Evolutionary conservation across 164 flowering plant genomes (phyloP).

Genomic region (Houttuynia cordata): DNA sequence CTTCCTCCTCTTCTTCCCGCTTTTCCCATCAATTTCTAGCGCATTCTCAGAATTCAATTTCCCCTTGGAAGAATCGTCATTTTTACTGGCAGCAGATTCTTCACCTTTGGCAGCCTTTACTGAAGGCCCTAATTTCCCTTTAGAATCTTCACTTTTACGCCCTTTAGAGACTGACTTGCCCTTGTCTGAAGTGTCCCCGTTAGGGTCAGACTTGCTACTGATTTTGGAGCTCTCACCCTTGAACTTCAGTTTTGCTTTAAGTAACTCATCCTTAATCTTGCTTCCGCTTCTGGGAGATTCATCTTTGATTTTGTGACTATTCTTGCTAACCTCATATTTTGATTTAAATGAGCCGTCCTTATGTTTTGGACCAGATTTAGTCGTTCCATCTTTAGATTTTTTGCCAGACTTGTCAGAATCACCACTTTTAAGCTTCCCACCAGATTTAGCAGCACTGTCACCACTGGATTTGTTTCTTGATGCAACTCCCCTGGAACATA

Average conservation of each 20-base stretch:
- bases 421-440: slow-evolving; percentile 19
- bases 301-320: slow-evolving; percentile 3
- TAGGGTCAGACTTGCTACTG: slow-evolving; percentile 7
- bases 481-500: slow-evolving; percentile 18
- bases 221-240: background rate
- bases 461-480: slow-evolving; percentile 46
- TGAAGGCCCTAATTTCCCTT: background rate
- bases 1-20: slow-evolving; percentile 2
- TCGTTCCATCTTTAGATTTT: slow-evolving; percentile 20
- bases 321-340: slow-evolving; percentile 6
- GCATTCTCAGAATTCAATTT: slow-evolving; percentile 6
- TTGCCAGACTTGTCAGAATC: slow-evolving; percentile 18
- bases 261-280: slow-evolving; percentile 10
- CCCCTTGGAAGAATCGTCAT: slow-evolving; percentile 8
- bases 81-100: no score
- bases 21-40: slow-evolving; percentile 9
- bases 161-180: slow-evolving; percentile 9
- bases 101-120: no score
- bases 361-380: slow-evolving; percentile 17
- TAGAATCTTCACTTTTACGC: slow-evolving; percentile 6
- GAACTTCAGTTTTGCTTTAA: background rate
- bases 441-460: slow-evolving; percentile 22
- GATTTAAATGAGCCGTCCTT: slow-evolving; percentile 19
- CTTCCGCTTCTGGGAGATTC: slow-evolving; percentile 4
- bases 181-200: slow-evolving; percentile 9